These are phyloP conservation scores for Medicago truncatula DNA, from an alignment of 306 rosid genomes.

Conservation along the genomic window DNA sequence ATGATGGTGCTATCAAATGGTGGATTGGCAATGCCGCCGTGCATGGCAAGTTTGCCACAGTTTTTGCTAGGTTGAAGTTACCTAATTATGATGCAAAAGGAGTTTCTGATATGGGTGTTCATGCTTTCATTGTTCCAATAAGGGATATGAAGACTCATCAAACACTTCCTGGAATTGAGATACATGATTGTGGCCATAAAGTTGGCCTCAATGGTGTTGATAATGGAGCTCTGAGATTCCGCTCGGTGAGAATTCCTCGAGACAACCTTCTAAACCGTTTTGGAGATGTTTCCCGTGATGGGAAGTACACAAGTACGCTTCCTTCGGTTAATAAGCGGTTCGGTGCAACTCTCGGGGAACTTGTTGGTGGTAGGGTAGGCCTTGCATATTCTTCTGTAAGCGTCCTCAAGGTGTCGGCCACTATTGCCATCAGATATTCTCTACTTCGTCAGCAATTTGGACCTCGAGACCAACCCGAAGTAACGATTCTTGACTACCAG, in stretches of 20 bases:
- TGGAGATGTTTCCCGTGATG: slow-evolving; percentile 94
- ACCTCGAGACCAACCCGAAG: slow-evolving; percentile 93
- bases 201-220: slow-evolving; percentile 96
- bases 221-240: slow-evolving; percentile 89
- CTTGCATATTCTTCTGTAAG: slow-evolving; percentile 93
- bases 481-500: slow-evolving; percentile 89
- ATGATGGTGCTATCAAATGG: slow-evolving; percentile 99
- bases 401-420: slow-evolving; percentile 80
- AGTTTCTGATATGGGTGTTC: slow-evolving; percentile 93
- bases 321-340: slow-evolving; percentile 84
- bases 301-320: slow-evolving; percentile 82
- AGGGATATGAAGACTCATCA: slow-evolving; percentile 87
- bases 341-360: slow-evolving; percentile 94
- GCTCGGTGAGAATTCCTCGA: slow-evolving; percentile 89
- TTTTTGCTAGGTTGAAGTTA: slow-evolving; percentile 81
- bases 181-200: slow-evolving; percentile 96
- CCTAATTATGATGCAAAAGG: slow-evolving; percentile 71
- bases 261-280: slow-evolving; percentile 94
- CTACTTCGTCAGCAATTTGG: slow-evolving; percentile 96
- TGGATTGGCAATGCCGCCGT: slow-evolving; percentile 99
- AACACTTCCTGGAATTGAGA: slow-evolving; percentile 93
- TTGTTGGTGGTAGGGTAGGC: slow-evolving; percentile 97
- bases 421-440: slow-evolving; percentile 87
- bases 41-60: slow-evolving; percentile 94
- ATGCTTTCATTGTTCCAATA: slow-evolving; percentile 93